Evolutionary conservation across 1,284 basidiomycete genomes (phyloP), one percentile per base, ranked within the genome.

Genomic region (Leccinum proximum): DNA sequence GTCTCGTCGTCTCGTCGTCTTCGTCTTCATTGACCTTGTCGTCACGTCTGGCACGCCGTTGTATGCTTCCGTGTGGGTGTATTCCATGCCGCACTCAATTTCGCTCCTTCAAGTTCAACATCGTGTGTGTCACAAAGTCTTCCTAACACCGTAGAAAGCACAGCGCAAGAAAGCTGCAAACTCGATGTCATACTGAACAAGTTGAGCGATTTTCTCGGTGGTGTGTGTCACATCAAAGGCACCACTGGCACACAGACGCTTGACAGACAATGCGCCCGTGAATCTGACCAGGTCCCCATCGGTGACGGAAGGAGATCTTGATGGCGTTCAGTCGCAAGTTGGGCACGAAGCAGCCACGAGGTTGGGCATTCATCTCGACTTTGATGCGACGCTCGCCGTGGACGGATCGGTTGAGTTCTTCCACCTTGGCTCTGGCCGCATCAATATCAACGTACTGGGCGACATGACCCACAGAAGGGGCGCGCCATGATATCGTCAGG

Each of bases 401-500:
- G 59, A 75, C 58, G 35, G 56, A 66, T 37, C 75, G 70, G 60
- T 84, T 67, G 58, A 85, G 71, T 38, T 70, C 67, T 40, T 6
- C 75, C 72, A 63, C 73, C 63, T 74, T 73, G 58, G 45, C 62
- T 4, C 59, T 62, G 56, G 71, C 74, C 4, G 65, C 26, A 11
- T 63, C 48, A 13, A 65, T 30, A 16, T 72, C 74, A 4, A 59
- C 5, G 63, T 80, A 85, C 5, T 72, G 78, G 1, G 74, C 82
- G 16, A 82, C 61, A 64, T 79, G 78, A 2, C 77, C 69, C 4
- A 68, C 67, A 14, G 79, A 80, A 2, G 83, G 81, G 1, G 71
- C 70, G 4, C 70, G 74, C 81, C 83, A 85, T 13, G 77, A 78
- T 59, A 85, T 75, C 0, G 77, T 78, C 61, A 85, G 67, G 30